Evolutionary conservation across 2,329 filamentous ascomycete genomes (phyloP), one percentile per base, ranked within the genome.

Genomic region (Aureobasidium sp.): DNA sequence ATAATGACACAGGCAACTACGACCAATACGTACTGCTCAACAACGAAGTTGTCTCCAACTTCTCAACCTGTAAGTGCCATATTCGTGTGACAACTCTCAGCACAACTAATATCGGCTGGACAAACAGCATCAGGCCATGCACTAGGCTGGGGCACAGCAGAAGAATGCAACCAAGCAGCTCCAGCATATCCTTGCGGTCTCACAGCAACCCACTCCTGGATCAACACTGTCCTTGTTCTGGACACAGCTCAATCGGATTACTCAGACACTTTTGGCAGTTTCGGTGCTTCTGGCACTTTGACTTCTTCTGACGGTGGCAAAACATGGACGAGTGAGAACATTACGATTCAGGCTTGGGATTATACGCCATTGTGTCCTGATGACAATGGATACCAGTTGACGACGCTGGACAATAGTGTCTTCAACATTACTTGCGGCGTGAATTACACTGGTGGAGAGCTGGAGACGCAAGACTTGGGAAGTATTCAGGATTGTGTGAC

Each of bases 1-100:
- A 77, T 53, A 75, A 76, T 51, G 53, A 64, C n/a, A 76, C 69
- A 5, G 70, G 70, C 4, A 75, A 77, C 63, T 77, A 78, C 66
- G 76, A 75, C 4, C 76, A 78, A 66, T 68, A 67, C 27, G 73
- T 78, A 36, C 67, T 66, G 0, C 62, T 78, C 34, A 76, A 77
- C 62, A 73, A 71, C 46, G 64, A 66, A n/a, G 64, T 70, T 29
- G 71, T 80, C 29, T 76, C 76, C 0, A 78, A 72, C 0, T 73
- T 81, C 2, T 79, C 78, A 1, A 80, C 79, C 47, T 75, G 71
- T 61, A 73, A 76, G 61, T 77, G 73, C 27, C 66, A 76, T 8
- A 77, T 77, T 0, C 1, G 1, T 32, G 8, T 2, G 29, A 32
- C 2, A 9, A 20, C 3, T 66, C 73, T 68, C 77, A 77, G 64